A percentile compares a stretch with the other conserved stretches of the same genome.
phyloP scores from a whole-genome alignment of 768 basidiomycete species.

The Amanita muscaria region DNA sequence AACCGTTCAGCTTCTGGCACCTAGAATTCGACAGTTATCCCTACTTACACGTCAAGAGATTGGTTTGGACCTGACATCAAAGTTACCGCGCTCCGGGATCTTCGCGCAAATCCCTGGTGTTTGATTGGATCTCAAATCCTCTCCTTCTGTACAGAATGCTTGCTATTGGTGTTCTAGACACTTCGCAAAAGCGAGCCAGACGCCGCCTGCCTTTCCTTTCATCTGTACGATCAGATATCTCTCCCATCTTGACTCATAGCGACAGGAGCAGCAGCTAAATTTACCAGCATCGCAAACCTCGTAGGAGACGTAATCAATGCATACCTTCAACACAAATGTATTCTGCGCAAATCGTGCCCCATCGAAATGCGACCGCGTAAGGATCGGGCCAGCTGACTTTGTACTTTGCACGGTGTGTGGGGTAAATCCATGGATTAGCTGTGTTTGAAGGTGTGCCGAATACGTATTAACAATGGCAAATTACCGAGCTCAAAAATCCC shows the following conservation, averaged over 20 bases:
- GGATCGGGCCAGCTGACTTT: slow-evolving; percentile 61
- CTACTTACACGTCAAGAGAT: slow-evolving; percentile 71
- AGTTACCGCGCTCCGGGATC: slow-evolving; percentile 81
- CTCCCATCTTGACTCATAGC: slow-evolving; percentile 62
- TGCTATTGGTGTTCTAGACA: slow-evolving; percentile 56
- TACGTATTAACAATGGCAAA: too few species aligned
- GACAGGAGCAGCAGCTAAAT: slow-evolving; percentile 76
- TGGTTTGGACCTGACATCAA: slow-evolving; percentile 85
- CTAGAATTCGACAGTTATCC: slow-evolving; percentile 73
- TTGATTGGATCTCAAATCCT: slow-evolving; percentile 76
- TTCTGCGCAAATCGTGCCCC: slow-evolving; percentile 60
- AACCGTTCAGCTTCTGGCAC: slow-evolving; percentile 85
- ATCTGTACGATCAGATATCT: slow-evolving; percentile 64
- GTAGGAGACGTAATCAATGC: slow-evolving; percentile 81
- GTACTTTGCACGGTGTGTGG: slow-evolving; percentile 87
- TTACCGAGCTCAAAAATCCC: too few species aligned
- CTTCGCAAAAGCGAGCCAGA: slow-evolving; percentile 23
- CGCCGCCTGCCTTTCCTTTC: slow-evolving; percentile 51
- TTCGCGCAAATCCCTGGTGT: slow-evolving; percentile 86
- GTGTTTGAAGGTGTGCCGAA: slow-evolving; percentile 81
- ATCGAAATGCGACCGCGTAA: slow-evolving; percentile 63
- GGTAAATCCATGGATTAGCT: slow-evolving; percentile 43
- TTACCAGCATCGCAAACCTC: slow-evolving; percentile 72
- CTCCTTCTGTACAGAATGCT: slow-evolving; percentile 75
- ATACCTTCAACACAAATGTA: slow-evolving; percentile 68